Evolutionary conservation across 495 filamentous ascomycete species (phyloP), one percentile per base, ranked within the genome.

Genomic region (Oleoguttula mirabilis): DNA sequence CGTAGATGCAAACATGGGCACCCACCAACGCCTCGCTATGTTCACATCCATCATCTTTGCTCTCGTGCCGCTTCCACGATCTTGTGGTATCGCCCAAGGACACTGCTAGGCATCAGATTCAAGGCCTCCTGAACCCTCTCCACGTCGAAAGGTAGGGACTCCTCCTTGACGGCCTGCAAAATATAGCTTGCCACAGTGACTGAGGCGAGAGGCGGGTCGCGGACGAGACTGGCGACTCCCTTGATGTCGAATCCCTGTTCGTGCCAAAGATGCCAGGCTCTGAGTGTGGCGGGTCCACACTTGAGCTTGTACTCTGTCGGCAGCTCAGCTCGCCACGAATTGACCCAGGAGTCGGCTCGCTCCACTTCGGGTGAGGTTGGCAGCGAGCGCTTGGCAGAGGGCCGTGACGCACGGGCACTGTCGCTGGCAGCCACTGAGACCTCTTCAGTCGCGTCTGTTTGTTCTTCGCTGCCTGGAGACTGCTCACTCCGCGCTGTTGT

Each of bases 261-360:
- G 48, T 75, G 59, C 79, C 79, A 84, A 35, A 82, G 57, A 41
- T 68, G 65, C 47, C 80, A 81, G 1, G 75, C 69, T 15, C 75
- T 68, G 11, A 82, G 65, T n/a, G 63, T 50, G 1, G 65, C 21
- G 0, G 43, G 42, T 5, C 43, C 27, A 5, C 60, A 40, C 45
- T 41, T 48, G 34, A 30, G 28, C 25, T 32, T 51, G 28, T 35
- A 46, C 32, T 43, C 42, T 46, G 23, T 27, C 15, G 37, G 45
- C 8, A 37, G 56, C 31, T n/a, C 17, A 15, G 16, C 7, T 36
- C 30, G 43, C 45, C 36, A 55, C 39, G 23, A 25, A 5, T 12
- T 10, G 12, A 47, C 19, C 55, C 55, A 58, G 14, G 31, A 20
- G 3, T 58, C 34, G 12, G 55, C 55, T 5, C 3, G 15, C 10